Evolutionary conservation across 495 filamentous ascomycete species (phyloP).

Genomic region (Saxophila tyrrhenica): DNA sequence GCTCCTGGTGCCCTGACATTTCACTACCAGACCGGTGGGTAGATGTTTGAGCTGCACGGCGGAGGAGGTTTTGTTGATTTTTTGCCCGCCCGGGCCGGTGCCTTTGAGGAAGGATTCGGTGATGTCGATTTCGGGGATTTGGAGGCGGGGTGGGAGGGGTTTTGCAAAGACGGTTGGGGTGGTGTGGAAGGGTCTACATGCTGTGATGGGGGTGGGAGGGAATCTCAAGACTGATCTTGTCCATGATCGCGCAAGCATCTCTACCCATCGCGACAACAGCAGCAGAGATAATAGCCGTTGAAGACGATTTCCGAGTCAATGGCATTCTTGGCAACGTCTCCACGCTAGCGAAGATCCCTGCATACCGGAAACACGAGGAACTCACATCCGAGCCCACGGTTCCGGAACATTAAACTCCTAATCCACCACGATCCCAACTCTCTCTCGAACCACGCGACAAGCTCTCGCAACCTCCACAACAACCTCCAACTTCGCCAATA

Average conservation of each 20-base stretch:
- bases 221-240: not conserved
- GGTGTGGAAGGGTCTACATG: conserved; percentile 5
- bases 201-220: not conserved
- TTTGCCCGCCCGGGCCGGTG: conserved; percentile 87
- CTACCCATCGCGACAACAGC: not conserved
- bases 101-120: conserved; percentile 81
- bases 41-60: conserved; percentile 88
- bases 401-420: no score
- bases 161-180: conserved; percentile 30
- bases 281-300: no score
- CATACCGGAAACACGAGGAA: not conserved
- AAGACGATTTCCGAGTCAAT: no score
- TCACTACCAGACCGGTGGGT: conserved; percentile 80
- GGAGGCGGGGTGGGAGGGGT: conserved; percentile 61
- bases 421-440: not conserved
- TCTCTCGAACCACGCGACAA: not conserved
- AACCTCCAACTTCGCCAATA: no score
- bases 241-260: not conserved
- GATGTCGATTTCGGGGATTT: conserved; percentile 65
- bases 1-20: conserved; percentile 82
- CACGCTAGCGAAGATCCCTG: not conserved
- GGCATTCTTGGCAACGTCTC: no score
- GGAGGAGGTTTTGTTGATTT: conserved; percentile 97
- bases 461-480: not conserved
- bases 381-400: not conserved